Base-by-base conservation (phyloP, 2,329 filamentous ascomycete species). In the Blastomyces parvus region DNA sequence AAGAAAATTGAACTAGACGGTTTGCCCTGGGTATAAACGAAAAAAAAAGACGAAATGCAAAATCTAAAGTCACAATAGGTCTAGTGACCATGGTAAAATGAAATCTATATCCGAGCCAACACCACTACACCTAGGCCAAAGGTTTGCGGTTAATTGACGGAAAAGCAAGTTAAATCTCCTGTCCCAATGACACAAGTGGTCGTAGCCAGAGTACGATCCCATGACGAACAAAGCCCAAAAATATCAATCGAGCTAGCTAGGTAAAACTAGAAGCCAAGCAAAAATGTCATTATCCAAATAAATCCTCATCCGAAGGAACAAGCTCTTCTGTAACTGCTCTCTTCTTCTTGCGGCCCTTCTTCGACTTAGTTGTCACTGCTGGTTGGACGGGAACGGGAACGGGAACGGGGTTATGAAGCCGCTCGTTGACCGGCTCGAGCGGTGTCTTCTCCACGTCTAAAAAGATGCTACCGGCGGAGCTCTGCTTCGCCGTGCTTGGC, bases 251-350 rank as follows among this genome's bases (percentile, higher is more conserved):
- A 42, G 40, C 40, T 19, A 22, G 17, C 40, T 4, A 33, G 38
- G 6, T 19, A 14, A 36, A 59, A 22, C 8, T 3, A 30, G 56
- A 25, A 42, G 19, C 27, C 3, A 46, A 19, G 25, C 4, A 58
- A 58, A 57, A 7, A 42, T n/a, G n/a, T 42, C 8, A 14, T n/a
- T 62, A 62, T n/a, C 61, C 61, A 59, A 62, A 62, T 17, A 62
- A 42, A 30, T 62, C 61, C 27, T 48, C 40, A 38, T 58, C 44
- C 17, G 61, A 62, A 11, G 61, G 61, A 50, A 62, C 61, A 50
- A 62, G 61, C 9, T 62, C 61, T 56, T 62, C 52, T 33, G 53
- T 62, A 55, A 61, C 42, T n/a, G 25, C 58, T 36, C 58, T 48
- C 27, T 19, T 36, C 27, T 38, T 48, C 42, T 59, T 59, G 25